Conservation (phyloP, 805 yeast species). For the Geotrichum ghanense region DNA sequence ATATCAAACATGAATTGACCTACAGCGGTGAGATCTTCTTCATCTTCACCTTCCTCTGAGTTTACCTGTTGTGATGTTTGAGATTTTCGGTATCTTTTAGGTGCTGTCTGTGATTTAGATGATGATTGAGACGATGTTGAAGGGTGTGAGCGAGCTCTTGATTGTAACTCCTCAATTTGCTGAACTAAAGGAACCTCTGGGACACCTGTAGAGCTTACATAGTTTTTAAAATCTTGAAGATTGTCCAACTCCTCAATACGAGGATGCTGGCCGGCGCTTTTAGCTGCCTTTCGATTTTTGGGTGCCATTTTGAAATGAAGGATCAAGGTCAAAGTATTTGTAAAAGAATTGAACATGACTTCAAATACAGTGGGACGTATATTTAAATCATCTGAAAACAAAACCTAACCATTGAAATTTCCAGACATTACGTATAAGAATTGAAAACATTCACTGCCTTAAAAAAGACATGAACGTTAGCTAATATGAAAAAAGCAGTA, state of each 20-base stretch:
- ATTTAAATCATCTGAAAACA: too few relatives aligned
- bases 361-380: too few relatives aligned
- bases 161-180: slow-evolving; percentile 12
- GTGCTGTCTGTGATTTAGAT: slow-evolving; percentile 3
- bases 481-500: too few relatives aligned
- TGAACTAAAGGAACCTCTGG: slow-evolving; percentile 13
- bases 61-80: slow-evolving; percentile 3
- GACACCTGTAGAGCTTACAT: slow-evolving; percentile 12
- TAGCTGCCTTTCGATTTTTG: too few relatives aligned
- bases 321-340: too few relatives aligned
- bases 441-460: too few relatives aligned
- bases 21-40: slow-evolving; percentile 6
- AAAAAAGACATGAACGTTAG: too few relatives aligned
- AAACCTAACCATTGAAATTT: too few relatives aligned
- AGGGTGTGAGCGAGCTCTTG: slow-evolving; percentile 4
- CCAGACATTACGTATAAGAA: too few relatives aligned
- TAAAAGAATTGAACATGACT: too few relatives aligned
- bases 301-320: too few relatives aligned
- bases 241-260: slow-evolving; percentile 13
- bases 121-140: slow-evolving; percentile 3
- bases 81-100: slow-evolving; percentile 4
- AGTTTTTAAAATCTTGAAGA: slow-evolving; percentile 10
- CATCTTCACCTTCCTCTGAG: slow-evolving; percentile 5
- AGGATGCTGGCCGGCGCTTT: slow-evolving; percentile 5
- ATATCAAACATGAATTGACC: slow-evolving; percentile 16